Base-by-base conservation (phyloP, 176 grass and related monocot species). In the Carex myosuroides region DNA sequence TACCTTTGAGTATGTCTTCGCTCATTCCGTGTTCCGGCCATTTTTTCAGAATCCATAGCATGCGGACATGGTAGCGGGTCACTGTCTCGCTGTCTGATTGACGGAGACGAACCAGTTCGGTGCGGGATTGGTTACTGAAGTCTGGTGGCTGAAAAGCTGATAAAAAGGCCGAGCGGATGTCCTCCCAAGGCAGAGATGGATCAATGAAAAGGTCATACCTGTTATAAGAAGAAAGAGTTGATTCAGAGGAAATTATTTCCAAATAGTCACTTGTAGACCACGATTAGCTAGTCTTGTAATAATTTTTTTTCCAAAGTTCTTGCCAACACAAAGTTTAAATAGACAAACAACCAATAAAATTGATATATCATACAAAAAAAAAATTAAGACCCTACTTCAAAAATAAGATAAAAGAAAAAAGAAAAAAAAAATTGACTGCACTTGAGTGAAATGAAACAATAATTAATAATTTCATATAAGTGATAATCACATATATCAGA, bases 171-270 rank as follows among this genome's bases (percentile, higher is more conserved):
- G 75, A 53, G 13, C 75, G 75, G 21, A 79, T 57, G 22, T 79
- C 75, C 8, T 79, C 75, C 75, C 75, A 79, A 14, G 46, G 21
- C 21, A 29, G 11, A 5, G 75, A 79, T 33, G 75, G 50, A 79
- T 79, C 41, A 35, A 79, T 79, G 22, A 79, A 79, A 8, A 53
- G 37, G n/a, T 79, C 75, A 30, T 79, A 79, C 75, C 75, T 79
- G 0, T 59, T 59, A 56, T 5, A 69, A 69, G 11, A 64, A 29
- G 24, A 8, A 64, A 12, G 26, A 29, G 22, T 64, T 26, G 8
- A 29, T 29, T 30, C 9, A 29, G 26, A 24, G 62, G 21, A 64
- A 13, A 61, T 61, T 61, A 61, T 9, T 61, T 22, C 1, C 59
- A 21, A 61, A 22, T 0, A 9, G 7, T 61, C 6, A 61, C 7